Evolutionary conservation across 2,329 filamentous ascomycete species (phyloP).

Genomic region (Ophiosphaerella narmari): DNA sequence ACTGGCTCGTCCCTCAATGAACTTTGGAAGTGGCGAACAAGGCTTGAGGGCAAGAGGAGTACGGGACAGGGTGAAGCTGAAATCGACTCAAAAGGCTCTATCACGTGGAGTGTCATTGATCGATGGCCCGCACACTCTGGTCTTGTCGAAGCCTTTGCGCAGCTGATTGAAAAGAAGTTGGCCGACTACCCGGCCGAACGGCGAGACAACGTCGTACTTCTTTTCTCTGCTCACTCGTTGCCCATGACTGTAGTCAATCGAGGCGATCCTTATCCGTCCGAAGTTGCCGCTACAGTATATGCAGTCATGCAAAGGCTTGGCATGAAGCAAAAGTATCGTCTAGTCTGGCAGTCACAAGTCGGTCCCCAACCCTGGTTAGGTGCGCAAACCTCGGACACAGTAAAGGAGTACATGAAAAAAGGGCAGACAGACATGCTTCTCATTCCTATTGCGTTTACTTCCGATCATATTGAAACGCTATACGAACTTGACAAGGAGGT

Average conservation of each 20-base stretch:
- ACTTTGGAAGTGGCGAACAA: conserved; percentile 93
- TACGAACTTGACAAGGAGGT: conserved; percentile 95
- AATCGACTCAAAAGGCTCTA: conserved; percentile 66
- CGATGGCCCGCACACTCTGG: conserved; percentile 93
- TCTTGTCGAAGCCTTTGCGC: conserved; percentile 87
- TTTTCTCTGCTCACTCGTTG: conserved; percentile 94
- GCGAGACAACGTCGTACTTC: conserved; percentile 77
- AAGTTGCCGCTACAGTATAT: conserved; percentile 94
- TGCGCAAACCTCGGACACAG: conserved; percentile 86
- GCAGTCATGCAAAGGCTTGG: conserved; percentile 93
- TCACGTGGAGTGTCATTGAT: conserved; percentile 97
- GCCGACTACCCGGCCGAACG: conserved; percentile 81
- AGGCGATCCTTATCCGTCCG: conserved; percentile 92
- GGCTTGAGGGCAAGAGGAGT: conserved; percentile 75
- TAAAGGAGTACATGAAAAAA: conserved; percentile 85
- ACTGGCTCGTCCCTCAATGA: conserved; percentile 96
- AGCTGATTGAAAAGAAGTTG: conserved; percentile 86
- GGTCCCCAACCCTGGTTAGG: conserved; percentile 95
- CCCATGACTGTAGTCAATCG: conserved; percentile 98
- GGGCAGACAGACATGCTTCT: conserved; percentile 90
- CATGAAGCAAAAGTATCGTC: conserved; percentile 86
- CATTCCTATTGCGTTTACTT: conserved; percentile 96
- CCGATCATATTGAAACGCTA: conserved; percentile 97
- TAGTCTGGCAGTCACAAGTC: conserved; percentile 98
- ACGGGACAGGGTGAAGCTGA: conserved; percentile 50